phyloP scores from a whole-genome alignment of 139 green algal genomes.

The Closterium sp. region DNA sequence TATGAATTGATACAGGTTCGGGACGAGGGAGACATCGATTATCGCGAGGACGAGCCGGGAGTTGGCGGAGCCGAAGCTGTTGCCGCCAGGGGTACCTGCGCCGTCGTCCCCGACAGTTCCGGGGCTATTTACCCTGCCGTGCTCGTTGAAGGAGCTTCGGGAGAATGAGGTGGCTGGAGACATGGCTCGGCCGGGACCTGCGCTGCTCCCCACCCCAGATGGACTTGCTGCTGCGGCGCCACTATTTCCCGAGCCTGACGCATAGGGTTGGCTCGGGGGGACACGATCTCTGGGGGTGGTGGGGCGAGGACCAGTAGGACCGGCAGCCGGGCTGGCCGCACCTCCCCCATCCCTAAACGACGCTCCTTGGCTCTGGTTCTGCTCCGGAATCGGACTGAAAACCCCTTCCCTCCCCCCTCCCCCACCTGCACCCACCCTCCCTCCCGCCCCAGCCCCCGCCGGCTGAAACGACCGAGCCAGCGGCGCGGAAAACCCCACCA shows the following conservation, averaged over 20 bases:
- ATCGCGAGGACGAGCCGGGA: constrained; percentile 24
- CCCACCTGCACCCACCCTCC: background rate
- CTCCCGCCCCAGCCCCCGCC: background rate
- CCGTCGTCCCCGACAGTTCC: background rate
- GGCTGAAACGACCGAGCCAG: background rate
- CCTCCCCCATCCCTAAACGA: background rate
- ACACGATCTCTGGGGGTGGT: background rate
- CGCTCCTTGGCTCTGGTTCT: background rate
- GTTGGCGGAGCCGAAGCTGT: background rate
- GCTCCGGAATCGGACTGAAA: background rate
- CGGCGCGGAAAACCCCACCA: constrained; percentile 30
- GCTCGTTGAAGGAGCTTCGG: background rate
- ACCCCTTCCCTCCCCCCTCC: background rate
- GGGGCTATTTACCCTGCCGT: background rate
- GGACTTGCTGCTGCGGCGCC: background rate
- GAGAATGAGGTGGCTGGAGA: background rate
- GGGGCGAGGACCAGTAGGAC: background rate
- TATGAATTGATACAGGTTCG: constrained; percentile 28
- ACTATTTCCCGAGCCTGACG: background rate
- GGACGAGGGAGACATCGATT: constrained; percentile 21
- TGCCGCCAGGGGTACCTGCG: background rate
- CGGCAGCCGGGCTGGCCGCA: background rate
- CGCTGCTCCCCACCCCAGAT: background rate
- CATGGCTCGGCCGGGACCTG: background rate
- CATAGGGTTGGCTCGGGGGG: background rate